phyloP scores from a whole-genome alignment of 192 early-diverging fungal species.

The Coemansia sp. region DNA sequence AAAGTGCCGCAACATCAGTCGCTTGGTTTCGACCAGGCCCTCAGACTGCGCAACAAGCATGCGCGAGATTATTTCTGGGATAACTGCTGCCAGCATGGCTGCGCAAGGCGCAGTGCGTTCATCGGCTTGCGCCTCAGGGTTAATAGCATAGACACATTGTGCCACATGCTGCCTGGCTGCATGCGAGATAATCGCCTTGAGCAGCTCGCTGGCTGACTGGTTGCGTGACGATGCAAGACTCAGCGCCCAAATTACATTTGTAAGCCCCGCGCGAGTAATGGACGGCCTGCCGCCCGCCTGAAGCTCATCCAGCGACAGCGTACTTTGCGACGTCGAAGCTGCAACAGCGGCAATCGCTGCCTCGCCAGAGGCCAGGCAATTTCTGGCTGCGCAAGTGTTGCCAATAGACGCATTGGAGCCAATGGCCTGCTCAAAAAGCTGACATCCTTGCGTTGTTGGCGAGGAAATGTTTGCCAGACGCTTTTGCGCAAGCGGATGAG shows the following conservation, averaged over 20 bases:
- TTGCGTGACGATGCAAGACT: conserved; percentile 35
- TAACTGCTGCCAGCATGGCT: conserved; percentile 17
- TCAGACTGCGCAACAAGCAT: conserved; percentile 33
- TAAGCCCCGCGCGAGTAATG: conserved; percentile 16
- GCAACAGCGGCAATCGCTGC: conserved; percentile 14
- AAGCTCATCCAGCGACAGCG: conserved; percentile 21
- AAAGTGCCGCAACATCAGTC: conserved; percentile 31
- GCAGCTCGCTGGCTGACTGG: conserved; percentile 22
- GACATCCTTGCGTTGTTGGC: conserved; percentile 40
- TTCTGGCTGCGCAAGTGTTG: conserved; percentile 23
- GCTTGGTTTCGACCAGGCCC: conserved; percentile 15
- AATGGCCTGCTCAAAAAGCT: conserved; percentile 40
- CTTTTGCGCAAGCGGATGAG: conserved; percentile 28
- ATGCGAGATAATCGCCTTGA: conserved; percentile 20
- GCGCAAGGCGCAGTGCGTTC: neutral
- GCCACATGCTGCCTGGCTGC: conserved; percentile 39
- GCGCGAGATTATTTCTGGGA: conserved; percentile 42
- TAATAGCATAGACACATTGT: conserved; percentile 26
- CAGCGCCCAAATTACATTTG: conserved; percentile 41
- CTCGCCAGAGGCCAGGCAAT: conserved; percentile 6
- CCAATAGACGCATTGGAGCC: conserved; percentile 21
- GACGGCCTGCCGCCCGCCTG: conserved; percentile 3
- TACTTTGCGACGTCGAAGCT: conserved; percentile 12
- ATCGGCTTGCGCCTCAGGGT: neutral
- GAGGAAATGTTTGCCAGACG: conserved; percentile 43